phyloP scores from a whole-genome alignment of 1,284 basidiomycete genomes.

The Melampsora americana region DNA sequence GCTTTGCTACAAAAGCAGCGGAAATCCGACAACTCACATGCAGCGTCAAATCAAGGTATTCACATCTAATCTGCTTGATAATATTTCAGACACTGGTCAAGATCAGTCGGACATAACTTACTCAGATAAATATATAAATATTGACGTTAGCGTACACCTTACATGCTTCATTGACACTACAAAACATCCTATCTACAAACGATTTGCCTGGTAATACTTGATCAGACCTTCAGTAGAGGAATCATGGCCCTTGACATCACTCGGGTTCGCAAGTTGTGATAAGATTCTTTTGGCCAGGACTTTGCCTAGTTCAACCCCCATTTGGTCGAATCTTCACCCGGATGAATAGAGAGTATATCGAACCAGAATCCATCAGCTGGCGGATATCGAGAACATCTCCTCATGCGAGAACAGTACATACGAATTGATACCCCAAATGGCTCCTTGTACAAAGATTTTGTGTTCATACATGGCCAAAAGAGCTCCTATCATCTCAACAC shows the following conservation, averaged over 20 bases:
- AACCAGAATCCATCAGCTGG: background rate
- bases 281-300: conserved; percentile 91
- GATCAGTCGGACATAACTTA: no score
- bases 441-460: conserved; percentile 97
- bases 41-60: no score
- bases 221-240: conserved; percentile 59
- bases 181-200: background rate
- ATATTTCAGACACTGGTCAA: no score
- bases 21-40: no score
- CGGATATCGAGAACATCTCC: background rate
- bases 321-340: conserved; percentile 28
- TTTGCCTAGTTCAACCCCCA: conserved; percentile 95
- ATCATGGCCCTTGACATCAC: conserved; percentile 84
- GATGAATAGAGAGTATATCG: background rate
- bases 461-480: conserved; percentile 93
- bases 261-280: conserved; percentile 74
- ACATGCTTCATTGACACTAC: no score
- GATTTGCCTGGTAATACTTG: conserved; percentile 28
- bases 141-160: no score
- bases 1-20: no score
- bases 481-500: conserved; percentile 54
- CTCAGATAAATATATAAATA: no score
- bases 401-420: conserved; percentile 63
- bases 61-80: no score
- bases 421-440: conserved; percentile 97